A percentile compares a stretch with the other conserved stretches of the same genome.
Conservation (phyloP, 441 rosid species). For the Iberis amara region DNA sequence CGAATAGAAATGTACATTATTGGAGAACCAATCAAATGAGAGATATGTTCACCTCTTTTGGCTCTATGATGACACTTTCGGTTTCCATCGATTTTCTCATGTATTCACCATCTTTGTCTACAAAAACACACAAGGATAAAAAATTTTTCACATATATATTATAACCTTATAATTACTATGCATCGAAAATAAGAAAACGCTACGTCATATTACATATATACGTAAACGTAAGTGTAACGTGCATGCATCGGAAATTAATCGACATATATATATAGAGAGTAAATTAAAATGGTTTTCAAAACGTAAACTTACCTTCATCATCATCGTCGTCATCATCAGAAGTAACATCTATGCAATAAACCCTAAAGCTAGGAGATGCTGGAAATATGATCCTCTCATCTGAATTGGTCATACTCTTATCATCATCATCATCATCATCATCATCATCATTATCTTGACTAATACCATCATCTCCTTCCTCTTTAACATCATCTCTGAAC, state of each 20-base stretch:
- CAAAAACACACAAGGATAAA: not conserved
- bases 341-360: conserved; percentile 45
- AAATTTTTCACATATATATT: no score
- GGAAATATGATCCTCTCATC: conserved; percentile 30
- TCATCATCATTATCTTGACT: not conserved
- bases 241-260: conserved; percentile 23
- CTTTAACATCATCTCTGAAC: conserved; percentile 10
- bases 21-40: not conserved
- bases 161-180: not conserved
- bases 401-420: conserved; percentile 22
- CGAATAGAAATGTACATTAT: not conserved
- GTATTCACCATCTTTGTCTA: conserved; percentile 26
- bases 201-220: no score
- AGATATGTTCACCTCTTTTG: conserved; percentile 21
- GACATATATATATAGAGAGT: not conserved
- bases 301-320: conserved; percentile 23
- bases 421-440: conserved; percentile 23
- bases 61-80: conserved; percentile 22
- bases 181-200: not conserved
- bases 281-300: not conserved
- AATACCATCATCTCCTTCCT: conserved; percentile 14
- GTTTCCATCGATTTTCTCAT: conserved; percentile 21
- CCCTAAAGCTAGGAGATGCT: conserved; percentile 73
- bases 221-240: not conserved
- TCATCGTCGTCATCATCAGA: not conserved